Evolutionary conservation across 2,329 filamentous ascomycete genomes (phyloP).

Genomic region (Aspergillus neoniger): DNA sequence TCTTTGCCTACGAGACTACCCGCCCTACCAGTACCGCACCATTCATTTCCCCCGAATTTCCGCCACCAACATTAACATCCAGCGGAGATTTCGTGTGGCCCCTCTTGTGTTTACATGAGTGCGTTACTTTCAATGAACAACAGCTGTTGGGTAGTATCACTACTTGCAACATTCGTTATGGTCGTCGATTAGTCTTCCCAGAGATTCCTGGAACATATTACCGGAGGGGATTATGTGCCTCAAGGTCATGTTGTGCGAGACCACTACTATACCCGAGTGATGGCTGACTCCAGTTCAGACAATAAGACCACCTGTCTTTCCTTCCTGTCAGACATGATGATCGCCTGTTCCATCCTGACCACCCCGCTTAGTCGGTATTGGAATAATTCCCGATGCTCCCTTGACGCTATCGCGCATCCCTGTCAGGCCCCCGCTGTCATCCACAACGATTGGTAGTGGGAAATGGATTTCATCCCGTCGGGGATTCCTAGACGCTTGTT

Average conservation of each 20-base stretch:
- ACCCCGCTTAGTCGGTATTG: slow-evolving; percentile 3
- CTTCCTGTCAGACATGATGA: not conserved
- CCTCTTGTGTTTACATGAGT: not conserved
- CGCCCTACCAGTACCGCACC: not conserved
- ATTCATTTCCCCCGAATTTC: not conserved
- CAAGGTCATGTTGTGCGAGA: not conserved
- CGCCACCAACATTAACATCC: not conserved
- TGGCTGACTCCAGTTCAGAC: not conserved
- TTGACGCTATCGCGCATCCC: slow-evolving; percentile 1
- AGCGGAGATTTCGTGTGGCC: not conserved
- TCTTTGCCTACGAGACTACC: not conserved
- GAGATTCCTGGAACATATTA: not conserved
- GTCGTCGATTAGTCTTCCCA: not conserved
- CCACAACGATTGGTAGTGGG: not conserved
- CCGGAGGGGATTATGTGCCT: not conserved
- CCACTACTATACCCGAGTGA: not conserved
- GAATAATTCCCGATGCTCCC: slow-evolving; percentile 2
- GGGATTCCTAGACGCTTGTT: not conserved
- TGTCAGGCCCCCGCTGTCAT: not conserved
- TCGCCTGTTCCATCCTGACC: not conserved
- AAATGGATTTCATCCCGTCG: not conserved
- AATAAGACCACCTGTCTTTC: not conserved
- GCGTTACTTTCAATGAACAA: no score
- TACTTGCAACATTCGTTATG: not conserved
- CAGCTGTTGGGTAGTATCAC: no score